Base-by-base conservation (phyloP, 441 rosid species). In the Biscutella laevigata region DNA sequence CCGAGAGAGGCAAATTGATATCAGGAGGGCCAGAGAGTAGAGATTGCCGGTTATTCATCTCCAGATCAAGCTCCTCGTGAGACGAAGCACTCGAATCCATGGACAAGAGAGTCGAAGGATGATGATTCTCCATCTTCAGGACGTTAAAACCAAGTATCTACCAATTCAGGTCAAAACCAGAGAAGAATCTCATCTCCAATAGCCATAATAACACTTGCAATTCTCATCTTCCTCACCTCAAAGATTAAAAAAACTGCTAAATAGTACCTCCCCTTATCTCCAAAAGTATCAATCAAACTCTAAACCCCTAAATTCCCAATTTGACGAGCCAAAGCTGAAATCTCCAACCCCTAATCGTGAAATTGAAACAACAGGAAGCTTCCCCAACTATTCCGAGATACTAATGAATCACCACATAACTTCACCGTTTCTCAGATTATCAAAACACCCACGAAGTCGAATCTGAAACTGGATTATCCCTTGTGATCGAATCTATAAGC, bases 21-120 rank as follows among this genome's bases (percentile, higher is more conserved):
- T 82, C 90, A 13, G 90, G 90, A 0, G 90, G 86, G 4, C 80
- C 79, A 33, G 80, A 67, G 53, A 68, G 80, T 37, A 74, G 60
- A 42, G 73, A 58, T 16, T 78, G 81, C 2, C 86, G 58, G 29
- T 67, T 67, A 53, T 62, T 69, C 76, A 77, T 71, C 46, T 79
- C 86, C 43, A 76, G 70, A 57, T 82, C 90, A 71, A 82, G 71
- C 49, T 82, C 88, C 16, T 78, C 86, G 4, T 80, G 86, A 7
- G 83, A 77, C 42, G 77, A 71, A 40, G 78, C 77, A 57, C 79
- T 74, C 13, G 82, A 82, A 67, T 82, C 88, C 85, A 82, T 82
- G 3, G 83, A 82, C 14, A 82, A 75, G 13, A 79, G 71, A 13
- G 88, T 82, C 16, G 83, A 82, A 21, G 81, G 83, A 45, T 73